A percentile compares a stretch with the other conserved stretches of the same genome.
These are phyloP conservation scores for Ehretia macrophylla DNA, from an alignment of 257 asterid genomes.

Conservation along the genomic window DNA sequence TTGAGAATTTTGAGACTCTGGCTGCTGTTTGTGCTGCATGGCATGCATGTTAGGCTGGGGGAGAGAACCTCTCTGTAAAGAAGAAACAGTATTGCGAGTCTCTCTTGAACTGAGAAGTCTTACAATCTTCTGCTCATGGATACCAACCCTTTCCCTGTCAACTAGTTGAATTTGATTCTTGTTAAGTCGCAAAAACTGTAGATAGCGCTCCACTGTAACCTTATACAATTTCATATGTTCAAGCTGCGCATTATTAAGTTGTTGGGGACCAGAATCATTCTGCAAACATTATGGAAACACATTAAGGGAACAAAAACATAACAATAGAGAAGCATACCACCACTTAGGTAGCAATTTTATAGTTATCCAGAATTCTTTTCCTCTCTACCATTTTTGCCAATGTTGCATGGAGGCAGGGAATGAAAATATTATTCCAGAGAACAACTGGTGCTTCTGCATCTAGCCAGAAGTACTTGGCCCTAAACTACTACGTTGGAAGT, in stretches of 20 bases:
- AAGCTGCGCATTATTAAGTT: conserved; percentile 67
- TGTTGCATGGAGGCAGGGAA: no score
- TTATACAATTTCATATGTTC: conserved; percentile 66
- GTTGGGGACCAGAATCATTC: conserved; percentile 81
- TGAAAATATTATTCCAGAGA: no score
- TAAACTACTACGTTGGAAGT: no score
- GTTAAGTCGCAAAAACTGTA: conserved; percentile 50
- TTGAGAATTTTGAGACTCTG: conserved; percentile 61
- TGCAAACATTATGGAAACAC: conserved; percentile 31
- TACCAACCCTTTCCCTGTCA: conserved; percentile 60
- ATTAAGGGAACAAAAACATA: conserved; percentile 11
- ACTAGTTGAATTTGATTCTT: conserved; percentile 52
- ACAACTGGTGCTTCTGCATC: no score
- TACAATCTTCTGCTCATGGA: conserved; percentile 65
- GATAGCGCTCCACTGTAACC: conserved; percentile 65
- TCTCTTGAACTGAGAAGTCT: conserved; percentile 60
- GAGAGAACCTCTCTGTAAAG: conserved; percentile 65
- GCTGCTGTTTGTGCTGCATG: conserved; percentile 60
- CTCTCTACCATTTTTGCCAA: no score
- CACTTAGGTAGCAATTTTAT: no score
- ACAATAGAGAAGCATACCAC: background rate
- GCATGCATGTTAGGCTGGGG: conserved; percentile 58
- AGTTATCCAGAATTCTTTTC: no score
- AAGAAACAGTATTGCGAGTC: conserved; percentile 67
- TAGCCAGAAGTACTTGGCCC: no score